phyloP scores from a whole-genome alignment of 2,329 filamentous ascomycete genomes.

The Penicillium sp. region DNA sequence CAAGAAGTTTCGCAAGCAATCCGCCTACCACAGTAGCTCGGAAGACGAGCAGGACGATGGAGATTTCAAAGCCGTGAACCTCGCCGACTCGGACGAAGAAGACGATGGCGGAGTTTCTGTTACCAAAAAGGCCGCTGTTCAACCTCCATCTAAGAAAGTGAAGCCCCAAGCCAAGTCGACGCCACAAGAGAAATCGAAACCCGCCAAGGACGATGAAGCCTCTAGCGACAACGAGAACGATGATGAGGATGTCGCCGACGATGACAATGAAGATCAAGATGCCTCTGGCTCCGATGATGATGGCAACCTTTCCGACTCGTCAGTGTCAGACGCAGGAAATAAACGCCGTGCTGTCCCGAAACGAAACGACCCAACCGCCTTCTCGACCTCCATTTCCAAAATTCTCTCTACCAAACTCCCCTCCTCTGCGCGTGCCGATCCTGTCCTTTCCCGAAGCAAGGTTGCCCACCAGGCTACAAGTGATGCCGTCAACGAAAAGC shows the following conservation, averaged over 20 bases:
- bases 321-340: slow-evolving; percentile 49
- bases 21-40: slow-evolving; percentile 65
- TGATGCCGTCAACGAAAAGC: slow-evolving; percentile 72
- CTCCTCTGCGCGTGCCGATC: slow-evolving; percentile 78
- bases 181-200: slow-evolving; percentile 18
- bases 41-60: slow-evolving; percentile 58
- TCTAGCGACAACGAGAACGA: slow-evolving; percentile 34
- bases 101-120: slow-evolving; percentile 26
- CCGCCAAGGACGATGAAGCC: slow-evolving; percentile 24
- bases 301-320: slow-evolving; percentile 40
- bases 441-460: slow-evolving; percentile 84
- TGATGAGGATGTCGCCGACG: slow-evolving; percentile 35
- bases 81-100: slow-evolving; percentile 52
- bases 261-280: slow-evolving; percentile 42
- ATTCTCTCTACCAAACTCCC: slow-evolving; percentile 90
- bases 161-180: slow-evolving; percentile 15
- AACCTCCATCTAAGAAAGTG: slow-evolving; percentile 22
- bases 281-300: slow-evolving; percentile 45
- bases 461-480: slow-evolving; percentile 73
- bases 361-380: slow-evolving; percentile 87
- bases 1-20: slow-evolving; percentile 66
- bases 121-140: slow-evolving; percentile 14
- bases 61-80: slow-evolving; percentile 56
- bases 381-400: slow-evolving; percentile 90
- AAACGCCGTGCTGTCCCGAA: slow-evolving; percentile 58